Conservation (phyloP, 805 yeast species). For the Cyberlindnera sargentensis region DNA sequence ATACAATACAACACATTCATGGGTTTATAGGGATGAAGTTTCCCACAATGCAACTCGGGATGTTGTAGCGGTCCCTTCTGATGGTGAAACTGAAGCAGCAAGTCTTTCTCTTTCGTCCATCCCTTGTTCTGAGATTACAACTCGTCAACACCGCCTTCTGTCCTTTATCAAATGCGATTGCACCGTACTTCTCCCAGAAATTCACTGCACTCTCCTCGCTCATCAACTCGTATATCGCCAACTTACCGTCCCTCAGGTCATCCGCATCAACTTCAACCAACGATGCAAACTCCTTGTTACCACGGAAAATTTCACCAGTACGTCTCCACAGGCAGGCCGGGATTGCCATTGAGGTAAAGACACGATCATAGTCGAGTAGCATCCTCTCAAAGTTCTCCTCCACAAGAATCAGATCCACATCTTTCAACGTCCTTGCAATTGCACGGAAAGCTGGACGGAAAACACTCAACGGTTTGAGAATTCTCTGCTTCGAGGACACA, state of each 20-base stretch:
- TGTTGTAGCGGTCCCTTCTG: slow-evolving; percentile 85
- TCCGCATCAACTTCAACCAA: slow-evolving; percentile 85
- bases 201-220: slow-evolving; percentile 94
- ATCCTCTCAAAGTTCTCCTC: slow-evolving; percentile 93
- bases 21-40: slow-evolving; percentile 77
- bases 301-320: slow-evolving; percentile 92
- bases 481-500: slow-evolving; percentile 72
- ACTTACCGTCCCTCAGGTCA: slow-evolving; percentile 83
- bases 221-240: slow-evolving; percentile 91
- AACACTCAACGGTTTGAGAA: slow-evolving; percentile 74
- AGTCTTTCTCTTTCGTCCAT: slow-evolving; percentile 70
- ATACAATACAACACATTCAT: slow-evolving; percentile 4
- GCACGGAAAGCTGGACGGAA: slow-evolving; percentile 93
- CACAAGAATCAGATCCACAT: slow-evolving; percentile 83
- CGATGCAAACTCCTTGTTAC: slow-evolving; percentile 93
- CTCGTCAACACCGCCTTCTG: slow-evolving; percentile 93
- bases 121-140: slow-evolving; percentile 78
- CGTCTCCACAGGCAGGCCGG: slow-evolving; percentile 98
- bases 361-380: slow-evolving; percentile 89
- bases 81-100: slow-evolving; percentile 95
- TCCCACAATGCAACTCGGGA: slow-evolving; percentile 94
- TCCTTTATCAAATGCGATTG: slow-evolving; percentile 91
- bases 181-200: slow-evolving; percentile 96
- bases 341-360: slow-evolving; percentile 94
- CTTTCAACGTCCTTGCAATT: slow-evolving; percentile 82